Evolutionary conservation across 768 basidiomycete genomes (phyloP), one percentile per base, ranked within the genome.

Genomic region (Serendipita indica): DNA sequence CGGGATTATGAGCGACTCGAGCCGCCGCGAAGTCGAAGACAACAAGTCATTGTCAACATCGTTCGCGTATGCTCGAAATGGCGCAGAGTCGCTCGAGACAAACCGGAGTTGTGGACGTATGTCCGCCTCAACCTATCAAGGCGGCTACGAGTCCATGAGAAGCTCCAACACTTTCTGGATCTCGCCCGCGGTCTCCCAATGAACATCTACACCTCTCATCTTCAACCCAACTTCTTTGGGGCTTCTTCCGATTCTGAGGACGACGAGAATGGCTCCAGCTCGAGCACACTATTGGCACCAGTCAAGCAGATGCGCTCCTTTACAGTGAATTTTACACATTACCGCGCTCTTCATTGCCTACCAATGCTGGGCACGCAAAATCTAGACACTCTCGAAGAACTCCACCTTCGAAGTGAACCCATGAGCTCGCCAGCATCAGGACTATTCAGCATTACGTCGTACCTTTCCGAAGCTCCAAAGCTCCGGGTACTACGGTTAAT

Each of bases 41-140:
- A 18, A n/a, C 49, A 54, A 18, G 22, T n/a, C 7, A 54, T 54
- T 27, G 16, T 54, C 10, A 54, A 54, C 32, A 54, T 54, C 49
- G 32, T 10, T 28, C 4, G 49, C 7, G 49, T 54, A n/a, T 54
- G 49, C 25, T 54, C 49, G n/a, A 54, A 54, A 30, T 54, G 49
- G 49, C 49, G 49, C n/a, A 10, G 25, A 16, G 22, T 33, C 7
- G 49, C 49, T n/a, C 12, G 32, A 10, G 25, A 10, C 16, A 54
- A 54, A 33, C 49, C 49, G 16, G 49, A 54, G 49, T 30, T 54
- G 10, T 54, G 49, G 49, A 27, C 49, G 4, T 54, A 25, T 33
- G 49, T 54, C n/a, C 49, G 49, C 12, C 49, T 54, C 10, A 54
- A 54, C 32, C 49, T 54, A 28, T 54, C 49, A 28, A 18, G 49